Evolutionary conservation across 306 rosid genomes (phyloP).

Genomic region (Elaeagnus macrophylla): DNA sequence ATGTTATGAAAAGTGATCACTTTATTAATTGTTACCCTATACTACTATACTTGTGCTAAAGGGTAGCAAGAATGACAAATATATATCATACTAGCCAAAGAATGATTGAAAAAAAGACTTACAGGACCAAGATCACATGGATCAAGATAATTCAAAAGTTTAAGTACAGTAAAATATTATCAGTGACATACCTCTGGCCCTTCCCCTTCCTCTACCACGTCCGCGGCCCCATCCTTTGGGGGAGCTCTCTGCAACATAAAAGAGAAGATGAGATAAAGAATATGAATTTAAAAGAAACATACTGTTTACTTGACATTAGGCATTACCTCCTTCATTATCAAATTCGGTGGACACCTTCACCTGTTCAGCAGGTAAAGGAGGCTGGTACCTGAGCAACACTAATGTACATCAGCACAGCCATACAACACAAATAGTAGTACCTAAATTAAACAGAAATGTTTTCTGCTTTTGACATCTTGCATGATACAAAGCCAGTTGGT

Average conservation of each 20-base stretch:
- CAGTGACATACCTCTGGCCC: slow-evolving; percentile 10
- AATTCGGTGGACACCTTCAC: slow-evolving; percentile 20
- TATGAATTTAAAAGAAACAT: neutral
- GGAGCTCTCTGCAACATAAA: slow-evolving; percentile 9
- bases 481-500: too few relatives aligned
- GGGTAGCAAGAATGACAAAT: too few relatives aligned
- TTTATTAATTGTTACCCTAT: too few relatives aligned
- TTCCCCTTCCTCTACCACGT: slow-evolving; percentile 22
- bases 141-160: too few relatives aligned
- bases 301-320: neutral
- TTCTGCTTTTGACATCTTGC: too few relatives aligned
- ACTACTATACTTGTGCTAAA: too few relatives aligned
- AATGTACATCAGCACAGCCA: neutral
- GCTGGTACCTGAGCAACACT: slow-evolving; percentile 12
- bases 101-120: neutral
- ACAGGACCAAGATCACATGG: neutral
- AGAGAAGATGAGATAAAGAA: neutral
- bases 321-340: slow-evolving; percentile 19
- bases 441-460: neutral
- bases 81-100: too few relatives aligned
- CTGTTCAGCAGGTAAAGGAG: slow-evolving; percentile 20
- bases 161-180: neutral
- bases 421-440: too few relatives aligned
- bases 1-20: too few relatives aligned
- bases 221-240: slow-evolving; percentile 17